Percentiles rank a stretch among this genome's conserved stretches.
These are phyloP conservation scores for Gossypium australe DNA, from an alignment of 345 rosid species.

Conservation along the genomic window DNA sequence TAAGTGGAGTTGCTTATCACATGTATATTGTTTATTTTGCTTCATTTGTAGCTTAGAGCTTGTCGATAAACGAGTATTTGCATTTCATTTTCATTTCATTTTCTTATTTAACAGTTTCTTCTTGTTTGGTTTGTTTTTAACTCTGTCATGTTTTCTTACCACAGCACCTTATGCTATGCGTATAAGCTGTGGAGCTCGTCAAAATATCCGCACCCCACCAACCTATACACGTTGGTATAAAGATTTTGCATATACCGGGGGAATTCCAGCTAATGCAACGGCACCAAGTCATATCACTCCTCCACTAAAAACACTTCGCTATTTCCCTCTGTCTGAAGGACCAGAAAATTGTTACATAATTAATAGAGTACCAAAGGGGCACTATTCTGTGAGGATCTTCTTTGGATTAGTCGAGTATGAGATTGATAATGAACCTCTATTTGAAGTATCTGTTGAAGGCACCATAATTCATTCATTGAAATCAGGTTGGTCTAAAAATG, in stretches of 20 bases:
- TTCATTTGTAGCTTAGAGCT: background rate
- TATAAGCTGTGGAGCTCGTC: constrained; percentile 89
- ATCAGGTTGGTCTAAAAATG: constrained; percentile 79
- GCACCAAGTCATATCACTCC: constrained; percentile 55
- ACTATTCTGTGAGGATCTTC: constrained; percentile 75
- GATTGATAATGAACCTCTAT: constrained; percentile 69
- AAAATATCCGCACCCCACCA: constrained; percentile 52
- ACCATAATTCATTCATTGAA: constrained; percentile 68
- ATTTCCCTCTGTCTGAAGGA: constrained; percentile 86
- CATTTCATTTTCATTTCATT: background rate
- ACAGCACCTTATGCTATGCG: constrained; percentile 86
- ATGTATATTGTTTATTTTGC: background rate
- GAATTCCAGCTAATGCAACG: constrained; percentile 63
- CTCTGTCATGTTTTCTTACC: constrained; percentile 14
- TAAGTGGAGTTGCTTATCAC: background rate
- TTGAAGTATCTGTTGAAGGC: constrained; percentile 85
- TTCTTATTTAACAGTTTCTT: background rate
- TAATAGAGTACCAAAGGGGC: constrained; percentile 64
- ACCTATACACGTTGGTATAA: constrained; percentile 84
- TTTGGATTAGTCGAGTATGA: constrained; percentile 47
- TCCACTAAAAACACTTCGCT: constrained; percentile 64
- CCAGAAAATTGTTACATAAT: constrained; percentile 85
- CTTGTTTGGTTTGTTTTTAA: background rate
- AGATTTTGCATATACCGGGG: constrained; percentile 92
- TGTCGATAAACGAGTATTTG: background rate